Evolutionary conservation across 2,329 filamentous ascomycete genomes (phyloP).

Genomic region (Venturia carpophila): DNA sequence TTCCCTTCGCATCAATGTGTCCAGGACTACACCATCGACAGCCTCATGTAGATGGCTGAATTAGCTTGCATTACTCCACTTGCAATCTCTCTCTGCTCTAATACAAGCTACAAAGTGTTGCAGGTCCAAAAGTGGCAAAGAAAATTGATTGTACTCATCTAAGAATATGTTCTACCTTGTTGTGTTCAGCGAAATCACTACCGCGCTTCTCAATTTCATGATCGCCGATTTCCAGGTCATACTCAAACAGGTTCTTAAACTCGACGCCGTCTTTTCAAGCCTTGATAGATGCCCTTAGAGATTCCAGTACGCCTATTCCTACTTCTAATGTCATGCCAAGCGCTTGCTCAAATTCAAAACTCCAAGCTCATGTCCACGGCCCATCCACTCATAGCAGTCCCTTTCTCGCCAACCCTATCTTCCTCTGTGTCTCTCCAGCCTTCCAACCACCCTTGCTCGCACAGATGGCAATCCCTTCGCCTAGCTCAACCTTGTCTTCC

Average conservation of each 20-base stretch:
- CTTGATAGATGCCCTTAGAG: not conserved
- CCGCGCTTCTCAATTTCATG: not conserved
- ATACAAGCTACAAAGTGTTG: not conserved
- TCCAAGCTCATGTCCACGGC: constrained; percentile 9
- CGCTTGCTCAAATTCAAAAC: not conserved
- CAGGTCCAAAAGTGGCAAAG: not conserved
- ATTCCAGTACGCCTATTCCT: not conserved
- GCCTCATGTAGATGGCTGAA: not conserved
- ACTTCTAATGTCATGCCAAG: not conserved
- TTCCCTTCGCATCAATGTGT: not conserved
- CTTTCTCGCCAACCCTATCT: constrained; percentile 73
- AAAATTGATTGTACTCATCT: not conserved
- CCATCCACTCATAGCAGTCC: constrained; percentile 51
- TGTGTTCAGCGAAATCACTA: not conserved
- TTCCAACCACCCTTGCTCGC: constrained; percentile 69
- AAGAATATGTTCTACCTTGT: not conserved
- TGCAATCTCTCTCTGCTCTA: not conserved
- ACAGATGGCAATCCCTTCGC: constrained; percentile 65
- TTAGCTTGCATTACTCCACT: not conserved
- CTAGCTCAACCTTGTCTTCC: constrained; percentile 61
- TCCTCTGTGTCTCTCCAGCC: constrained; percentile 61
- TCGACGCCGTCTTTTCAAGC: not conserved
- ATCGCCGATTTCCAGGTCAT: not conserved
- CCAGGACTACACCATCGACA: too few relatives aligned
- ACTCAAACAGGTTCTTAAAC: not conserved